Conservation (phyloP, 2,329 filamentous ascomycete species). For the Fusarium pseudograminearum region DNA sequence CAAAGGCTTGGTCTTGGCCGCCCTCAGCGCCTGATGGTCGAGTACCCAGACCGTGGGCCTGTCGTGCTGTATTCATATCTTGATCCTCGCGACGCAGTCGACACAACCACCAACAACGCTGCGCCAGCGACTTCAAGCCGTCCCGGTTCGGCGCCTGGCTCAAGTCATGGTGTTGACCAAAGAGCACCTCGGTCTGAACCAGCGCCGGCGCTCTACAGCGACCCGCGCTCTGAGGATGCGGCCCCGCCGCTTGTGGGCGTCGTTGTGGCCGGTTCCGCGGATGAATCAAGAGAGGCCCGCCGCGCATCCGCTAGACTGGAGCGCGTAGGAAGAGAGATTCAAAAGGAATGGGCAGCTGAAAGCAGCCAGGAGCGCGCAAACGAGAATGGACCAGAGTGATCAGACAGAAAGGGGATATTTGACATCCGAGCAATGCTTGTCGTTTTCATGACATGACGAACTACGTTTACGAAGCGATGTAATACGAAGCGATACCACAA, state of each 20-base stretch:
- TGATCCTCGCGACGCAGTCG: conserved; percentile 52
- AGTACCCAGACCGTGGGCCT: conserved; percentile 61
- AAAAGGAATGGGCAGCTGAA: conserved; percentile 62
- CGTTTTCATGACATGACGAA: conserved; percentile 30
- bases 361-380: conserved; percentile 41
- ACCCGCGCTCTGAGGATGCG: conserved; percentile 49
- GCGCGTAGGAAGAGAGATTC: conserved; percentile 66
- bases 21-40: conserved; percentile 69
- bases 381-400: conserved; percentile 47
- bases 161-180: conserved; percentile 30
- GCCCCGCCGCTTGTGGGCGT: conserved; percentile 67
- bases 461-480: conserved; percentile 45
- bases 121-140: conserved; percentile 20
- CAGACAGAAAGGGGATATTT: background rate
- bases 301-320: conserved; percentile 66
- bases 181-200: conserved; percentile 32
- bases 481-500: conserved; percentile 37
- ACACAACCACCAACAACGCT: conserved; percentile 28
- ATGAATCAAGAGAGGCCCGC: conserved; percentile 63
- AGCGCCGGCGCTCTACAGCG: conserved; percentile 26
- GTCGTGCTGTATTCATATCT: conserved; percentile 62
- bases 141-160: conserved; percentile 34
- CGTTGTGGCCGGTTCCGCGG: conserved; percentile 63
- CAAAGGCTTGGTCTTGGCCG: conserved; percentile 65
- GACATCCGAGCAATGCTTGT: conserved; percentile 9